Evolutionary conservation across 495 filamentous ascomycete species (phyloP).

Genomic region (Aspergillus cavernicola): DNA sequence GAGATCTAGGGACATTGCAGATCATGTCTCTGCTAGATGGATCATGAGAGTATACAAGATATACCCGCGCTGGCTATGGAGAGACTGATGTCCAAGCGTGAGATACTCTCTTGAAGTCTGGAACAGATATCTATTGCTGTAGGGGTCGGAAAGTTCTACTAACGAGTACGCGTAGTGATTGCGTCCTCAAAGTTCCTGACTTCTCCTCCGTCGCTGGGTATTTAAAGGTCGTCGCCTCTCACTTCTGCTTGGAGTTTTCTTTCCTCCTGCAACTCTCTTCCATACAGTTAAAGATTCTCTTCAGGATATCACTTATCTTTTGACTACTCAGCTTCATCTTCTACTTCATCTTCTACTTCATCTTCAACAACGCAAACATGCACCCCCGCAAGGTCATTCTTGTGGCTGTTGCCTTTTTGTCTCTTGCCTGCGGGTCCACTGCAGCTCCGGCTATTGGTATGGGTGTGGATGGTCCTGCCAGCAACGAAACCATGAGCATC

Average conservation of each 20-base stretch:
- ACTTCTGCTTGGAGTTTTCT: not conserved
- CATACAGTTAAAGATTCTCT: too few species aligned
- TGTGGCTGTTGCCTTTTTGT: slow-evolving; percentile 1
- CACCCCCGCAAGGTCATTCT: not conserved
- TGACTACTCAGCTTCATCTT: not conserved
- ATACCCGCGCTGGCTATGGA: too few species aligned
- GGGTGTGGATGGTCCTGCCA: not conserved
- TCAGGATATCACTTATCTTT: too few species aligned
- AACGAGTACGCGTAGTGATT: too few species aligned
- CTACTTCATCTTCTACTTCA: not conserved
- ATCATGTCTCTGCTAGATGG: too few species aligned
- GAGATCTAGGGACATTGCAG: too few species aligned
- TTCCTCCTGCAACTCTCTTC: not conserved
- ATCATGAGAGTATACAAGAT: too few species aligned
- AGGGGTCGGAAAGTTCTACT: too few species aligned
- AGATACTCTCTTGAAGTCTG: too few species aligned
- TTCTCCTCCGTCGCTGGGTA: not conserved
- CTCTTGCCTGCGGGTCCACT: not conserved
- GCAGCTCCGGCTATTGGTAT: not conserved
- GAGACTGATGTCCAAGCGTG: too few species aligned
- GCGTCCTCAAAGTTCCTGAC: too few species aligned
- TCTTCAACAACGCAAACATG: not conserved
- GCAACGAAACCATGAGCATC: not conserved
- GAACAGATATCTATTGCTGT: too few species aligned
- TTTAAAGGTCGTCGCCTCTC: not conserved